Evolutionary conservation across 1,139 yeast species (phyloP), one percentile per base, ranked within the genome.

Genomic region (Hyphopichia pseudoburtonii): DNA sequence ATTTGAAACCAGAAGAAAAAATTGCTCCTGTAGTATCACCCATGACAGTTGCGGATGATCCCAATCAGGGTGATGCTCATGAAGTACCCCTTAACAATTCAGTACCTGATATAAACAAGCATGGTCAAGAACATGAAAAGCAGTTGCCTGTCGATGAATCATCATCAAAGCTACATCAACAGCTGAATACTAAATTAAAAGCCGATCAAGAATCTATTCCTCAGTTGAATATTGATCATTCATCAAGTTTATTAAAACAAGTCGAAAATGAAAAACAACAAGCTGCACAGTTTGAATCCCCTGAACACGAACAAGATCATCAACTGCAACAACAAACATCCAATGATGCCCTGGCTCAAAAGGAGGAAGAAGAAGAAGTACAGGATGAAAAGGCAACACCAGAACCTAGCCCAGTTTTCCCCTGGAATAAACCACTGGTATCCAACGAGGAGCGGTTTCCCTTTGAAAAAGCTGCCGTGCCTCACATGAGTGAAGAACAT

Each of bases 121-220:
- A 12, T 16, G 14, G n/a, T 9, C 12, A 17, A 24, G 12, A n/a
- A 24, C 14, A 24, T 24, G 14, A 8, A 8, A 8, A 24, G 14
- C 14, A 24, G 10, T 8, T 21, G 7, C 9, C 9, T 21, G 17
- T 26, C 18, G 9, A n/a, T n/a, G n/a, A n/a, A n/a, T n/a, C n/a
- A n/a, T n/a, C n/a, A n/a, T n/a, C n/a, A n/a, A n/a, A n/a, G n/a
- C n/a, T n/a, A n/a, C n/a, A n/a, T n/a, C n/a, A n/a, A n/a, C n/a
- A n/a, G n/a, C n/a, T n/a, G n/a, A n/a, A n/a, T n/a, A n/a, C n/a
- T n/a, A n/a, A n/a, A 23, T 23, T 23, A 14, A 23, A 5, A 5
- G 26, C 26, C 4, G 26, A 8, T n/a, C 25, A 29, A 4, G 27
- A 17, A 17, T 17, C 42, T 24, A 22, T 29, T 16, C 45, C 41